Percentiles rank a stretch among this genome's conserved stretches.
Evolutionary conservation across 345 rosid genomes (phyloP).

Genomic region (Corymbia maculata): DNA sequence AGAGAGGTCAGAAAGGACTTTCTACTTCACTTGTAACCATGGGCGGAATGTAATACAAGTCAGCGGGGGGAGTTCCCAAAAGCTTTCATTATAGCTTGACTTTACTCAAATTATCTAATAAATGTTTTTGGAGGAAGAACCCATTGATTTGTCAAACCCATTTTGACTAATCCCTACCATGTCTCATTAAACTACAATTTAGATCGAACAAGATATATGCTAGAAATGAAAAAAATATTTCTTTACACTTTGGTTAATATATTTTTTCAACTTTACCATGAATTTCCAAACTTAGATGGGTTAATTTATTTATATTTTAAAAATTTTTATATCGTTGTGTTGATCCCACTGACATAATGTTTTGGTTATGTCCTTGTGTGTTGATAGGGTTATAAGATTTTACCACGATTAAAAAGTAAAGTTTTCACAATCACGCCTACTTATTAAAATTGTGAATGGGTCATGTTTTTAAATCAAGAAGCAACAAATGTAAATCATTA

Average conservation of each 20-base stretch:
- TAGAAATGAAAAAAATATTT: neutral
- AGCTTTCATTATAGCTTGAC: neutral
- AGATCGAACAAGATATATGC: neutral
- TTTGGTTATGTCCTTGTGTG: neutral
- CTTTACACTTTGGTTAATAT: neutral
- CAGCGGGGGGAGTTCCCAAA: neutral
- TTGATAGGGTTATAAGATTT: neutral
- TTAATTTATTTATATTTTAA: neutral
- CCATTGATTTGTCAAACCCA: neutral
- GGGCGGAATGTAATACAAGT: neutral
- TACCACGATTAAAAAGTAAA: neutral
- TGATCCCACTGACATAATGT: neutral
- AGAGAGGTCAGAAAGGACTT: neutral
- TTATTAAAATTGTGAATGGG: neutral
- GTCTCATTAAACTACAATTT: neutral
- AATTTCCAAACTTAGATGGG: neutral
- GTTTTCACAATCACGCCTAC: neutral
- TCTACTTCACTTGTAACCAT: neutral
- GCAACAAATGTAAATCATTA: neutral
- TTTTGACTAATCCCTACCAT: neutral
- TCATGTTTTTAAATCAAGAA: neutral
- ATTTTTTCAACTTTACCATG: neutral
- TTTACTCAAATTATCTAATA: neutral
- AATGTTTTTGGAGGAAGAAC: neutral
- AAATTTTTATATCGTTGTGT: neutral